These are phyloP conservation scores for Schwanniomyces yamadae DNA, from an alignment of 805 yeast species.

Conservation along the genomic window DNA sequence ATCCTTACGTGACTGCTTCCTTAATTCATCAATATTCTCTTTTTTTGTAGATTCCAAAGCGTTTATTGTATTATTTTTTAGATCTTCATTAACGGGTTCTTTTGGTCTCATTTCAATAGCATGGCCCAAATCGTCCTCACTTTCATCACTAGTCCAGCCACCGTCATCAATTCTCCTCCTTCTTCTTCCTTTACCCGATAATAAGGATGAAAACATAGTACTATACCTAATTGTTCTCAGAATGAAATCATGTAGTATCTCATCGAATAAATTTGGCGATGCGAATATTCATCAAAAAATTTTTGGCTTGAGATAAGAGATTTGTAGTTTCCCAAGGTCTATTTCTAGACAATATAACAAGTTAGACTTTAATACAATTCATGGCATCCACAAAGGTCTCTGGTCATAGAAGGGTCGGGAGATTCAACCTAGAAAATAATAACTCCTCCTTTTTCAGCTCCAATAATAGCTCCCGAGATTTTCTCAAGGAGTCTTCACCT, in stretches of 20 bases:
- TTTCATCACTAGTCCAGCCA: constrained; percentile 16
- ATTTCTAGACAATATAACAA: too few relatives aligned
- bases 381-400: too few relatives aligned
- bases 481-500: constrained; percentile 1
- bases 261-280: too few relatives aligned
- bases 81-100: background rate
- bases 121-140: background rate
- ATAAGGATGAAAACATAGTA: constrained; percentile 7
- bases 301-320: too few relatives aligned
- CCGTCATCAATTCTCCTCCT: constrained; percentile 12
- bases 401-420: constrained; percentile 11
- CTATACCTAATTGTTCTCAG: background rate
- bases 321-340: too few relatives aligned
- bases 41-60: background rate
- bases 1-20: constrained; percentile 18
- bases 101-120: background rate
- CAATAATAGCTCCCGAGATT: constrained; percentile 4
- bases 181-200: constrained; percentile 14
- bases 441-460: constrained; percentile 27
- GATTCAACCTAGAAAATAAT: constrained; percentile 25
- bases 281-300: too few relatives aligned
- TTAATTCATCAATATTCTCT: constrained; percentile 6
- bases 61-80: background rate
- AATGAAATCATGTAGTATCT: too few relatives aligned
- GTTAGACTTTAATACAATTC: too few relatives aligned